A percentile compares a stretch with the other conserved stretches of the same genome.
These are phyloP conservation scores for Lathyrus oleraceus DNA, from an alignment of 306 rosid species.

Conservation along the genomic window DNA sequence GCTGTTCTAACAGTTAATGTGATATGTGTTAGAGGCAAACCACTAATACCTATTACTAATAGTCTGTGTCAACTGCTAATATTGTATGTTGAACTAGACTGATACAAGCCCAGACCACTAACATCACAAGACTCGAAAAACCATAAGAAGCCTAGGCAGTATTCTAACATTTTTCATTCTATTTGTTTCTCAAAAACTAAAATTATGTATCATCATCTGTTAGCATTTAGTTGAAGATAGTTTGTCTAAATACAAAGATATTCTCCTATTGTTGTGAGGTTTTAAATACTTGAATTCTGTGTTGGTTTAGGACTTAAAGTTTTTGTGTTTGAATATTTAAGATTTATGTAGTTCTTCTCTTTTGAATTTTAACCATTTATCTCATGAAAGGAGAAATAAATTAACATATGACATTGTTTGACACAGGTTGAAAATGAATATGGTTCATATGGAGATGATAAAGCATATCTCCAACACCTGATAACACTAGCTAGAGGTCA, in stretches of 20 bases:
- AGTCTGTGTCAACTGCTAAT: constrained; percentile 15
- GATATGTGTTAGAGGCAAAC: constrained; percentile 4
- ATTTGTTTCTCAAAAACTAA: constrained; percentile 19
- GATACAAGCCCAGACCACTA: constrained; percentile 2
- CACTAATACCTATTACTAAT: background rate
- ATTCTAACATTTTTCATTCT: constrained; percentile 9
- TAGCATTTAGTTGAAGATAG: constrained; percentile 6
- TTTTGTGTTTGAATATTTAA: constrained; percentile 10
- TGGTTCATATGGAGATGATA: constrained; percentile 85
- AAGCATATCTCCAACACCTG: constrained; percentile 77
- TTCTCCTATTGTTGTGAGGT: constrained; percentile 24
- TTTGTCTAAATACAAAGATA: constrained; percentile 1
- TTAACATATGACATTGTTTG: constrained; percentile 37
- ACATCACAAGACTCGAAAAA: constrained; percentile 9
- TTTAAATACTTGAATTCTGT: constrained; percentile 10
- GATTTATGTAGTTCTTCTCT: constrained; percentile 18
- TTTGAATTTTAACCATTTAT: constrained; percentile 15
- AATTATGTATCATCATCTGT: constrained; percentile 17
- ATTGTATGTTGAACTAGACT: background rate
- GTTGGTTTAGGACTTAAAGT: constrained; percentile 23
- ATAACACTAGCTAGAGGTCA: constrained; percentile 65
- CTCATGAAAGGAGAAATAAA: constrained; percentile 21
- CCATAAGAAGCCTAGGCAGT: background rate
- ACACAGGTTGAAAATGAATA: constrained; percentile 90
- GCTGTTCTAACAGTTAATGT: background rate